phyloP scores from a whole-genome alignment of 768 basidiomycete genomes.

The Pholiota conissans region DNA sequence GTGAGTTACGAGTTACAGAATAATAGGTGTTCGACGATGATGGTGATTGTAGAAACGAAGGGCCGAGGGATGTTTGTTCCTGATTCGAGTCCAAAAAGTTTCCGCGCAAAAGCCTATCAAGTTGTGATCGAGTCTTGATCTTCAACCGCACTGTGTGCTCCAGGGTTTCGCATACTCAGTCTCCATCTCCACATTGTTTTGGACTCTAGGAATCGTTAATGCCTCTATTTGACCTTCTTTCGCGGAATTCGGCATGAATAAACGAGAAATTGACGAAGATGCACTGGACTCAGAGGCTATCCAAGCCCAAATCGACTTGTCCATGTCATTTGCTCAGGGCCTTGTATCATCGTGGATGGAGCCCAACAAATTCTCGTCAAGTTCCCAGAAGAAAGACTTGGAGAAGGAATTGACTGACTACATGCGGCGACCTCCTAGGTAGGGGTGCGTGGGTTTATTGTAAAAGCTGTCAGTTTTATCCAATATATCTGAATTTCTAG shows the following conservation, averaged over 20 bases:
- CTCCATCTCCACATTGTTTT: not conserved
- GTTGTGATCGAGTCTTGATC: not conserved
- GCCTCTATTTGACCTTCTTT: not conserved
- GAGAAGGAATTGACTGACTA: slow-evolving; percentile 65
- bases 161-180: not conserved
- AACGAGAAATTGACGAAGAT: slow-evolving; percentile 42
- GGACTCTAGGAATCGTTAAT: not conserved
- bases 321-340: slow-evolving; percentile 74
- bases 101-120: not conserved
- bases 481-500: slow-evolving; percentile 32
- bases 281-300: slow-evolving; percentile 65
- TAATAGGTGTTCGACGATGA: too few relatives aligned
- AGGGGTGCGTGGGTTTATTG: slow-evolving; percentile 20
- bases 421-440: slow-evolving; percentile 74
- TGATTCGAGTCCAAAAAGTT: slow-evolving; percentile 4
- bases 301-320: slow-evolving; percentile 82
- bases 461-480: slow-evolving; percentile 9
- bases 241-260: slow-evolving; percentile 18
- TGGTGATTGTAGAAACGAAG: not conserved
- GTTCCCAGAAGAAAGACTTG: slow-evolving; percentile 33
- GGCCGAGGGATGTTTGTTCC: not conserved
- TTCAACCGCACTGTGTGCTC: not conserved
- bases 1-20: not conserved
- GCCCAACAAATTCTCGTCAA: slow-evolving; percentile 42
- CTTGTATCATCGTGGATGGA: slow-evolving; percentile 80